These are phyloP conservation scores for Chaetomium tenue DNA, from an alignment of 495 filamentous ascomycete genomes.

Conservation along the genomic window DNA sequence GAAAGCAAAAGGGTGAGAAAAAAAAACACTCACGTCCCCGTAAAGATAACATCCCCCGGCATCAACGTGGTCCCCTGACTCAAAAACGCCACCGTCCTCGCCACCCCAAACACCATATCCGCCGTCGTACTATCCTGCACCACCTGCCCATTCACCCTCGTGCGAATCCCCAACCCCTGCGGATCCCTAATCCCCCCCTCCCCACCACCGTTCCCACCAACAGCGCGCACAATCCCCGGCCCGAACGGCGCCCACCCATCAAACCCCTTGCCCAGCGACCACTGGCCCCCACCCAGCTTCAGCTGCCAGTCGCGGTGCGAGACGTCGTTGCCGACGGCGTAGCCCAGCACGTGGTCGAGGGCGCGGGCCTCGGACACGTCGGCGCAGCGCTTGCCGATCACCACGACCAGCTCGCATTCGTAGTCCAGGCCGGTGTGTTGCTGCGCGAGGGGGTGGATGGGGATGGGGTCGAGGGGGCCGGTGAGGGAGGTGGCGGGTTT, in stretches of 20 bases:
- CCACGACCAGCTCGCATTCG: conserved; percentile 76
- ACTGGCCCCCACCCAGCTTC: conserved; percentile 74
- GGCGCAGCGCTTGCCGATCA: conserved; percentile 70
- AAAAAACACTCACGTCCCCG: conserved; percentile 63
- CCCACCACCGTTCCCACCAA: too few relatives aligned
- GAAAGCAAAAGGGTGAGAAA: background rate
- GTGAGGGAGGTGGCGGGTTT: conserved; percentile 73
- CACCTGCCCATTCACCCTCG: conserved; percentile 67
- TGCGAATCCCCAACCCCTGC: conserved; percentile 62
- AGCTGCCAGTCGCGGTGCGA: conserved; percentile 85
- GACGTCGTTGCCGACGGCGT: conserved; percentile 78
- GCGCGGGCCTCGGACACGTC: conserved; percentile 67
- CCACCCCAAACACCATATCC: conserved; percentile 82
- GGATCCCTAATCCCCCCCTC: conserved; percentile 63
- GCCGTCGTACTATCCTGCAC: conserved; percentile 72
- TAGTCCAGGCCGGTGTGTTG: conserved; percentile 68
- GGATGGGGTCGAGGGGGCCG: conserved; percentile 69
- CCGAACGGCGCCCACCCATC: conserved; percentile 89
- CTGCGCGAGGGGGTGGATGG: conserved; percentile 58
- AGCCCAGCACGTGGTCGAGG: conserved; percentile 74
- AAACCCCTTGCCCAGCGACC: conserved; percentile 79
- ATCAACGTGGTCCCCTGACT: conserved; percentile 74
- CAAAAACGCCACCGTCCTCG: conserved; percentile 69
- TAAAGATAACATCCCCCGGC: conserved; percentile 81
- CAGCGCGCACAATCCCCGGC: conserved; percentile 68